These are phyloP conservation scores for Calonectria honghensis DNA, from an alignment of 2,329 filamentous ascomycete species.

Conservation along the genomic window DNA sequence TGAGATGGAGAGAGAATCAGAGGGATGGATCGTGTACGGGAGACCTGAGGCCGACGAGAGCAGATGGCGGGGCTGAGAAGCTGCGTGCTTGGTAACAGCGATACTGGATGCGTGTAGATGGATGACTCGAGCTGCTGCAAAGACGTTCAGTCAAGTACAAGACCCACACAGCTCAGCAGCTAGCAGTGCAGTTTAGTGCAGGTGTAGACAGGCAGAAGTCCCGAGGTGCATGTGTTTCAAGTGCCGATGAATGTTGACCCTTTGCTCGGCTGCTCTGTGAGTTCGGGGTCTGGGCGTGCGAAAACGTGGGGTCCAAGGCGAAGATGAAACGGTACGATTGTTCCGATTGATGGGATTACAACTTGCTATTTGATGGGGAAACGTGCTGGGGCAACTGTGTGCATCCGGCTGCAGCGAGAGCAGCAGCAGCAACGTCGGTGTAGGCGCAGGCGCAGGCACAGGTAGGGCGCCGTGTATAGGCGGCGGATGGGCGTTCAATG, in stretches of 20 bases:
- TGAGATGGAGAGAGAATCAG: slow-evolving; percentile 23
- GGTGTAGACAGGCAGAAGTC: slow-evolving; percentile 4
- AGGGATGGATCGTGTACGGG: slow-evolving; percentile 20
- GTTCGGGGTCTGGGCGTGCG: slow-evolving; percentile 15
- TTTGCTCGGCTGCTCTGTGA: slow-evolving; percentile 15
- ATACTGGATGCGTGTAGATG: slow-evolving; percentile 13
- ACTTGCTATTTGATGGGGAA: neutral
- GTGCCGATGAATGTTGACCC: slow-evolving; percentile 9
- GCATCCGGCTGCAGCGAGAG: neutral
- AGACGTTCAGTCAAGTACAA: slow-evolving; percentile 4
- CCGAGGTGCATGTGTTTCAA: slow-evolving; percentile 20
- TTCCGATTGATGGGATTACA: neutral
- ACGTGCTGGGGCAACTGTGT: no score
- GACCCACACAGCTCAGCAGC: slow-evolving; percentile 4
- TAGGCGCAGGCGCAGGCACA: neutral
- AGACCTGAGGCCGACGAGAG: slow-evolving; percentile 11
- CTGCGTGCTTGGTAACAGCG: slow-evolving; percentile 17
- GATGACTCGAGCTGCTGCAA: slow-evolving; percentile 19
- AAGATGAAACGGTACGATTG: neutral
- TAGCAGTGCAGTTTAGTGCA: slow-evolving; percentile 7
- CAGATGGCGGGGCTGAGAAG: slow-evolving; percentile 13
- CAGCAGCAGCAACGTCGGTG: neutral
- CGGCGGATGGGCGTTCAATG: slow-evolving; percentile 3
- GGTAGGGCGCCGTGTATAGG: neutral
- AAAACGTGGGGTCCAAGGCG: slow-evolving; percentile 13